phyloP scores from a whole-genome alignment of 2,329 filamentous ascomycete genomes.

The Aspergillus sp. region DNA sequence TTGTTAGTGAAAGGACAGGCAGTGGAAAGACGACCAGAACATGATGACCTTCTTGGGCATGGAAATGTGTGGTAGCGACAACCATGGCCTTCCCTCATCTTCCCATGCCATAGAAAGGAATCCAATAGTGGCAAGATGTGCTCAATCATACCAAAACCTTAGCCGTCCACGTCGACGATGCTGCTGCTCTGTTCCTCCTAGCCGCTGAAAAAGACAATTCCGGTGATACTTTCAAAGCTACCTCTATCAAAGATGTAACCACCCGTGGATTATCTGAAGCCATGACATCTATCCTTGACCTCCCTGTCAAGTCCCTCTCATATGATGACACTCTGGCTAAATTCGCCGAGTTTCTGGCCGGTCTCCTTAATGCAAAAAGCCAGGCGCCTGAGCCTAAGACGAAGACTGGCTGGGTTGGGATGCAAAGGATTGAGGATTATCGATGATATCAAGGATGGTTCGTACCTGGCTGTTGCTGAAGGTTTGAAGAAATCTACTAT shows the following conservation, averaged over 20 bases:
- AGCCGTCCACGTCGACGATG: slow-evolving; percentile 29
- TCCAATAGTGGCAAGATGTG: no score
- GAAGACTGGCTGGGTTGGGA: slow-evolving; percentile 29
- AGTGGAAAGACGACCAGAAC: no score
- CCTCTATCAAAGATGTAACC: slow-evolving; percentile 27
- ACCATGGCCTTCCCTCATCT: no score
- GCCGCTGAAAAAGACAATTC: slow-evolving; percentile 32
- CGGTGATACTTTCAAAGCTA: slow-evolving; percentile 31
- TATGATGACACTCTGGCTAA: slow-evolving; percentile 20
- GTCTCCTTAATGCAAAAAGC: slow-evolving; percentile 21
- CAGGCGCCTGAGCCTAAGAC: slow-evolving; percentile 31
- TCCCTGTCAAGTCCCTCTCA: slow-evolving; percentile 23
- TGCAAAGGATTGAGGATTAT: slow-evolving; percentile 17
- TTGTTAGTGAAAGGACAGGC: no score
- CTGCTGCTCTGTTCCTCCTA: slow-evolving; percentile 30
- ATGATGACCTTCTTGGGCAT: no score
- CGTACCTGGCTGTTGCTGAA: slow-evolving; percentile 12
- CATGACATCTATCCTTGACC: slow-evolving; percentile 27
- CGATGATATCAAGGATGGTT: slow-evolving; percentile 21
- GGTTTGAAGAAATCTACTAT: slow-evolving; percentile 4
- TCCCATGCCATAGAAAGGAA: no score
- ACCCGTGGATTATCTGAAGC: slow-evolving; percentile 29
- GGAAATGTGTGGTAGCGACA: no score
- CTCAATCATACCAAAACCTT: slow-evolving; percentile 12
- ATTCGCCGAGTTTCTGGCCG: slow-evolving; percentile 25